Conservation (phyloP, 768 basidiomycete genomes). For the Tubosaeta sp. region DNA sequence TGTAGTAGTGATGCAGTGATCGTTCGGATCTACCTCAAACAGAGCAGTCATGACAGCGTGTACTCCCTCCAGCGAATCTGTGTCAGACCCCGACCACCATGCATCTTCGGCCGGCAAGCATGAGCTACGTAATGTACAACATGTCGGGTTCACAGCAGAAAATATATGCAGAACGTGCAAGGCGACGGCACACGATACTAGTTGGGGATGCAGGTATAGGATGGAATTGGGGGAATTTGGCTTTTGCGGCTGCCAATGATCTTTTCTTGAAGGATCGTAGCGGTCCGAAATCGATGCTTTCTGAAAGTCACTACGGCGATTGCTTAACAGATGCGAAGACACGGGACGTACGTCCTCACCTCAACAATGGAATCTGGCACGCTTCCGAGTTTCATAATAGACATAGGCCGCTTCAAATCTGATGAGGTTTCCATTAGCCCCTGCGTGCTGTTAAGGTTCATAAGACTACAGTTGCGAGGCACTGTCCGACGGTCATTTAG, state of each 20-base stretch:
- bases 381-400: slow-evolving; percentile 63
- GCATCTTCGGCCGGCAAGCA: slow-evolving; percentile 1
- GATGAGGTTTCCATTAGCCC: slow-evolving; percentile 64
- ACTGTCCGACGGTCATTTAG: neutral
- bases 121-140: slow-evolving; percentile 9
- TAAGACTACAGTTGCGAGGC: neutral
- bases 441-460: slow-evolving; percentile 2
- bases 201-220: too few relatives aligned
- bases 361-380: slow-evolving; percentile 52
- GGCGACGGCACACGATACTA: neutral
- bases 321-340: neutral
- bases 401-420: slow-evolving; percentile 34
- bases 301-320: slow-evolving; percentile 28
- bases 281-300: slow-evolving; percentile 20
- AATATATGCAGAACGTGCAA: neutral
- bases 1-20: slow-evolving; percentile 16
- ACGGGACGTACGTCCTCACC: slow-evolving; percentile 29
- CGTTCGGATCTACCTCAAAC: slow-evolving; percentile 16
- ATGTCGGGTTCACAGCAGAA: slow-evolving; percentile 1
- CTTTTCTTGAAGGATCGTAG: neutral
- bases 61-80: neutral
- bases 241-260: neutral
- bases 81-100: slow-evolving; percentile 26
- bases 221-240: neutral
- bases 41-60: slow-evolving; percentile 17